Conservation (phyloP, 2,329 filamentous ascomycete species). For the Claviceps paspali region DNA sequence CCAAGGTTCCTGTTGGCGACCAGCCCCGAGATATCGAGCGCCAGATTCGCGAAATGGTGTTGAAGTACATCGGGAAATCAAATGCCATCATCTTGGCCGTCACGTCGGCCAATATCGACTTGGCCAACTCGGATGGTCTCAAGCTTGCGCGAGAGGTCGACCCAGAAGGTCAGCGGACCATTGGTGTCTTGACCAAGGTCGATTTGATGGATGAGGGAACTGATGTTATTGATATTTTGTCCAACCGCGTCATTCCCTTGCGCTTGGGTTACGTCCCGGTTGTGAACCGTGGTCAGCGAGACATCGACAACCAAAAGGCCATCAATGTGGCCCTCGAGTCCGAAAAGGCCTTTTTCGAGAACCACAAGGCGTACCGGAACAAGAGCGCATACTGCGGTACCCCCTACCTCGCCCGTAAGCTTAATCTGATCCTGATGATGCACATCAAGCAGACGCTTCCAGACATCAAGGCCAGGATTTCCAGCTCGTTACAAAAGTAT, state of each 20-base stretch:
- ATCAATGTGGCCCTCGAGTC: conserved; percentile 83
- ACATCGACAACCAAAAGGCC: conserved; percentile 95
- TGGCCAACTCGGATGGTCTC: conserved; percentile 95
- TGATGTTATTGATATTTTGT: conserved; percentile 95
- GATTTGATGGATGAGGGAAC: conserved; percentile 98
- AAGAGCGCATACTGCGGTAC: conserved; percentile 98
- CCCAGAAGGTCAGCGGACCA: conserved; percentile 91
- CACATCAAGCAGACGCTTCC: conserved; percentile 99
- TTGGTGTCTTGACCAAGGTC: conserved; percentile 96
- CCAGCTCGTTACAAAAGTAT: conserved; percentile 90
- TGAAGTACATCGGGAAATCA: conserved; percentile 96
- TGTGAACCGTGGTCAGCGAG: conserved; percentile 91
- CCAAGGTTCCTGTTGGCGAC: conserved; percentile 91
- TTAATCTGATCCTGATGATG: conserved; percentile 99
- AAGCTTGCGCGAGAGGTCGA: conserved; percentile 95
- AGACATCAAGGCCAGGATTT: conserved; percentile 94
- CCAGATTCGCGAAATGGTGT: conserved; percentile 94
- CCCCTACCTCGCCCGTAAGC: conserved; percentile 87
- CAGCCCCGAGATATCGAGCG: conserved; percentile 93
- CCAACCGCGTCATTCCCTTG: conserved; percentile 90
- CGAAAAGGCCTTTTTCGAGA: conserved; percentile 95
- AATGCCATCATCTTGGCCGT: conserved; percentile 97
- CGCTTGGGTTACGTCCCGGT: conserved; percentile 92
- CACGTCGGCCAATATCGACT: conserved; percentile 89
- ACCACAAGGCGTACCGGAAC: conserved; percentile 96